Evolutionary conservation across 768 basidiomycete species (phyloP).

Genomic region (Nevesoporus exiguus): DNA sequence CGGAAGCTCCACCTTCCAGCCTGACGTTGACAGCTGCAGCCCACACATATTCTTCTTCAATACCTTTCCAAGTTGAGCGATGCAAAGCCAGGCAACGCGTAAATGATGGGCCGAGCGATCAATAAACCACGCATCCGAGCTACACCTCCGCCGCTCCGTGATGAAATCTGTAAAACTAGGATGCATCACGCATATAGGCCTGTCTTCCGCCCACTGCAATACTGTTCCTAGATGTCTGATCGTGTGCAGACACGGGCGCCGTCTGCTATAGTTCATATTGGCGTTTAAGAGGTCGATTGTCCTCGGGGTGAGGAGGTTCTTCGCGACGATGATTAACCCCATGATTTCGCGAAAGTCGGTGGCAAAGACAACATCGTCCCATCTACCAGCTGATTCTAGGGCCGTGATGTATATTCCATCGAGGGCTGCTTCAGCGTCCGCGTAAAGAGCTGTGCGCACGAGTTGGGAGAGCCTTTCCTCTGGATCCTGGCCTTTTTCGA

Average conservation of each 20-base stretch:
- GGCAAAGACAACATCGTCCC: conserved; percentile 29
- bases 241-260: conserved; percentile 30
- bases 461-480: conserved; percentile 29
- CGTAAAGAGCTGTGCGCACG: conserved; percentile 17
- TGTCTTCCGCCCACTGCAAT: conserved; percentile 26
- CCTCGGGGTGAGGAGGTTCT: conserved; percentile 24
- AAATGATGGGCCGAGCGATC: conserved; percentile 21
- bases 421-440: conserved; percentile 27
- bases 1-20: conserved; percentile 15
- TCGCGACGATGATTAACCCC: conserved; percentile 29
- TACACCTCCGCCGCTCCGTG: conserved; percentile 28
- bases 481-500: conserved; percentile 31
- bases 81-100: conserved; percentile 25
- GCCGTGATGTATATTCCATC: conserved; percentile 32
- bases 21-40: conserved; percentile 18
- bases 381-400: conserved; percentile 29
- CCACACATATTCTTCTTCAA: conserved; percentile 28
- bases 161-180: conserved; percentile 36
- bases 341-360: conserved; percentile 32
- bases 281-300: conserved; percentile 29
- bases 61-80: conserved; percentile 10
- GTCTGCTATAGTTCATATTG: conserved; percentile 5
- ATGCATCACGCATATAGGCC: conserved; percentile 32
- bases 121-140: conserved; percentile 28
- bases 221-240: conserved; percentile 26